phyloP scores from a whole-genome alignment of 139 green algal species.

The Auxenochlorella protothecoides region DNA sequence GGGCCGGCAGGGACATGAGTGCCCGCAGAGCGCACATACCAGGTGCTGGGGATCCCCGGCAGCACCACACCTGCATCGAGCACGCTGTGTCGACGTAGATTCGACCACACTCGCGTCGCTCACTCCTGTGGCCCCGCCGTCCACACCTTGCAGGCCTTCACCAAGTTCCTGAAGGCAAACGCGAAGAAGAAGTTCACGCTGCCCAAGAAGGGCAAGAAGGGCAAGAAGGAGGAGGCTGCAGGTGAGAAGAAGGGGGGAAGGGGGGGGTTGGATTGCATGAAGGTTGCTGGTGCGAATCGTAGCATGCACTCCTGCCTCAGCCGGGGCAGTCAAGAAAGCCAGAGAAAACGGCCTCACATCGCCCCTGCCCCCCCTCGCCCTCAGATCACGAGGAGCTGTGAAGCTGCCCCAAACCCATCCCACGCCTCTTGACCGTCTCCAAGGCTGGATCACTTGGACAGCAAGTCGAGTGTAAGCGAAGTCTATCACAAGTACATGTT shows the following conservation, averaged over 20 bases:
- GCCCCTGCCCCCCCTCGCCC: background rate
- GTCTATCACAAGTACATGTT: background rate
- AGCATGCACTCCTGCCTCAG: background rate
- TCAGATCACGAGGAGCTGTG: constrained; percentile 16
- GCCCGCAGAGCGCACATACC: background rate
- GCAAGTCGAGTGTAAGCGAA: background rate
- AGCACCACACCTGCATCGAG: background rate
- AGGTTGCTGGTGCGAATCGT: background rate
- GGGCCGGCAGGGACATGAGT: background rate
- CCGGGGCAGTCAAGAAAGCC: background rate
- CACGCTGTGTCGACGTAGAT: background rate
- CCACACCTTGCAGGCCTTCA: constrained; percentile 3
- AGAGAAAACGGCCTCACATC: no score
- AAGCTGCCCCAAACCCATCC: background rate
- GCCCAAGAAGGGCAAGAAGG: constrained; percentile 26
- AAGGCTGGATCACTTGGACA: background rate
- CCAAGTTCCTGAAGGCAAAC: constrained; percentile 24
- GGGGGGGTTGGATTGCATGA: background rate
- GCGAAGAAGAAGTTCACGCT: constrained; percentile 21
- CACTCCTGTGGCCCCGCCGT: no score
- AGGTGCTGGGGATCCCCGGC: no score
- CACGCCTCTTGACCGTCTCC: no score
- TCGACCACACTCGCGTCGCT: no score
- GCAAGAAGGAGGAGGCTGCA: constrained; percentile 9
- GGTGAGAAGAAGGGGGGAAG: background rate